These are phyloP conservation scores for Strobilomyces confusus DNA, from an alignment of 768 basidiomycete species.

Conservation along the genomic window DNA sequence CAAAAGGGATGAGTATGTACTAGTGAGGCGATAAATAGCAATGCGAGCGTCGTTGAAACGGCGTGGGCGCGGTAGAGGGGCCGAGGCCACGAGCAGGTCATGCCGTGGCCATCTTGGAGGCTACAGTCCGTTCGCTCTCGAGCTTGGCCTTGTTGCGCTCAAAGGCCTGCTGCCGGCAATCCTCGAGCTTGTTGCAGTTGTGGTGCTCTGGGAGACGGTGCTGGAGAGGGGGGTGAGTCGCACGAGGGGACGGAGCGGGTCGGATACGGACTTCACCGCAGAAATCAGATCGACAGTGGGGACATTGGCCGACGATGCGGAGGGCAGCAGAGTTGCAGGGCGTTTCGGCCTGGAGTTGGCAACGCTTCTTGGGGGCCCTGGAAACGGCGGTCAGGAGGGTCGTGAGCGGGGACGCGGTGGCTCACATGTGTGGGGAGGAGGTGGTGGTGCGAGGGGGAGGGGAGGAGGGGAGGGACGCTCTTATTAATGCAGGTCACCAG, in stretches of 20 bases:
- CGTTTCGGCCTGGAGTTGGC: conserved; percentile 56
- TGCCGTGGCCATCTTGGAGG: conserved; percentile 81
- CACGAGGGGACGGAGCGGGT: neutral
- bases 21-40: conserved; percentile 26
- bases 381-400: neutral
- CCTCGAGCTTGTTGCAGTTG: conserved; percentile 75
- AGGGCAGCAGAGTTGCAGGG: conserved; percentile 74
- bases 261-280: conserved; percentile 62
- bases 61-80: neutral
- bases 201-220: conserved; percentile 91
- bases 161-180: conserved; percentile 85
- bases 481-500: conserved; percentile 24
- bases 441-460: neutral
- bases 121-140: conserved; percentile 84
- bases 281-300: conserved; percentile 74
- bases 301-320: conserved; percentile 82
- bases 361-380: conserved; percentile 87
- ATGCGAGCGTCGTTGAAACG: conserved; percentile 19
- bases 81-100: conserved; percentile 29
- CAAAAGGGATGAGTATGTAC: conserved; percentile 13
- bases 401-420: neutral
- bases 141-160: conserved; percentile 83
- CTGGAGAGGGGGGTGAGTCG: conserved; percentile 35
- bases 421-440: neutral
- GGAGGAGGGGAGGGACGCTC: neutral